These are phyloP conservation scores for Monilinia polystroma DNA, from an alignment of 2,329 filamentous ascomycete genomes.

Conservation along the genomic window DNA sequence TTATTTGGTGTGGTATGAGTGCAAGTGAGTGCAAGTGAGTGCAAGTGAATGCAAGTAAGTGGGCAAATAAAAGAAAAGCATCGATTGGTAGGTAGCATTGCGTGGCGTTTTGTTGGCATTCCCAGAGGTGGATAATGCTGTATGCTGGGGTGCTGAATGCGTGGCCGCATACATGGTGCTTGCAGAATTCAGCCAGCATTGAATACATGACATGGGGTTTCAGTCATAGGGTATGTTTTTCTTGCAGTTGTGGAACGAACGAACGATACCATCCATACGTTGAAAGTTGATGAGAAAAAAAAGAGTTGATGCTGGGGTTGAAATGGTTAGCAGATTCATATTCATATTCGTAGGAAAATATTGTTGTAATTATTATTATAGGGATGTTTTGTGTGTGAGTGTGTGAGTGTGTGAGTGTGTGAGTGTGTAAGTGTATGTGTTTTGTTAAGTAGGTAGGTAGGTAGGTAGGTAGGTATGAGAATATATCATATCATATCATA, in stretches of 20 bases:
- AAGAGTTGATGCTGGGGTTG: not conserved
- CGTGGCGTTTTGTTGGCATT: conserved; percentile 22
- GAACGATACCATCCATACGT: too few species aligned
- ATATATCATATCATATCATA: too few species aligned
- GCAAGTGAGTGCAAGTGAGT: not conserved
- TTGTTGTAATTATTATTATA: not conserved
- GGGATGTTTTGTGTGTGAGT: not conserved
- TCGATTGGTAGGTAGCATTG: conserved; percentile 20
- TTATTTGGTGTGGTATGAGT: not conserved
- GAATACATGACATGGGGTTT: conserved; percentile 5
- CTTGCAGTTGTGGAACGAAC: too few species aligned
- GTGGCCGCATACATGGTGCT: not conserved
- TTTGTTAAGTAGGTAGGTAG: too few species aligned
- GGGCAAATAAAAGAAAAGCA: conserved; percentile 16
- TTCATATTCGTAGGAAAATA: not conserved
- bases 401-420: not conserved
- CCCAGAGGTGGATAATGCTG: conserved; percentile 2
- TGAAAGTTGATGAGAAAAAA: not conserved
- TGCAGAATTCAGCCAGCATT: not conserved
- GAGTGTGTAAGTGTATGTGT: not conserved
- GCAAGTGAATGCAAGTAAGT: not conserved
- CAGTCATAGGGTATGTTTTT: not conserved
- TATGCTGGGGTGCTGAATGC: not conserved
- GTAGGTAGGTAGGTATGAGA: not conserved
- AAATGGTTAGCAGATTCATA: not conserved